Percentiles rank a stretch among this genome's conserved stretches.
phyloP scores from a whole-genome alignment of 176 grass and related monocot species.

The Lolium perenne region DNA sequence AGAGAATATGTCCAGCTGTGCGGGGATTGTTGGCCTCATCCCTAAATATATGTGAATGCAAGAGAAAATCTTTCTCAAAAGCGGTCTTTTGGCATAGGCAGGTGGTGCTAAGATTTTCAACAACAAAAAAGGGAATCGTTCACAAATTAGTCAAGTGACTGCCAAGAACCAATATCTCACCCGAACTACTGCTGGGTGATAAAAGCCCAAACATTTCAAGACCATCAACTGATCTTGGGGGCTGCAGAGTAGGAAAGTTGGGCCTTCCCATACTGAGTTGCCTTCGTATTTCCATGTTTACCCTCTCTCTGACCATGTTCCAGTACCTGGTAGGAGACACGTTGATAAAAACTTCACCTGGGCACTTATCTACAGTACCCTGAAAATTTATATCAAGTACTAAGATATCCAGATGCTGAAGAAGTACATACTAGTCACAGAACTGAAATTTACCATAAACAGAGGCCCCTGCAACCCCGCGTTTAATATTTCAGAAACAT shows the following conservation, averaged over 20 bases:
- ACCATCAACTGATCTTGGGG: conserved; percentile 83
- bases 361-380: conserved; percentile 80
- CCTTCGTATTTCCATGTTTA: conserved; percentile 84
- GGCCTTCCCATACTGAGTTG: conserved; percentile 65
- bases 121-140: not conserved
- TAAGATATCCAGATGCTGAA: conserved; percentile 44
- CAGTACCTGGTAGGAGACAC: conserved; percentile 71
- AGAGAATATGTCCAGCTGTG: not conserved
- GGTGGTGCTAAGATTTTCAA: conserved; percentile 12
- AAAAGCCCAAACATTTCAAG: conserved; percentile 87
- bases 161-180: conserved; percentile 45
- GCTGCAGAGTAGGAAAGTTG: conserved; percentile 70
- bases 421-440: conserved; percentile 26
- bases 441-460: conserved; percentile 70
- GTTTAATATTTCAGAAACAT: conserved; percentile 88
- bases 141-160: conserved; percentile 31
- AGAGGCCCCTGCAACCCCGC: conserved; percentile 74
- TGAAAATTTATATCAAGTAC: conserved; percentile 40
- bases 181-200: conserved; percentile 69
- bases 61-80: conserved; percentile 4
- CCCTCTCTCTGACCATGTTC: conserved; percentile 91
- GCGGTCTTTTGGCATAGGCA: not conserved
- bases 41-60: conserved; percentile 16
- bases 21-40: conserved; percentile 1
- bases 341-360: conserved; percentile 74